Percentiles rank a stretch among this genome's conserved stretches.
phyloP scores from a whole-genome alignment of 2,329 filamentous ascomycete species.

The Hirsutella rhossiliensis region DNA sequence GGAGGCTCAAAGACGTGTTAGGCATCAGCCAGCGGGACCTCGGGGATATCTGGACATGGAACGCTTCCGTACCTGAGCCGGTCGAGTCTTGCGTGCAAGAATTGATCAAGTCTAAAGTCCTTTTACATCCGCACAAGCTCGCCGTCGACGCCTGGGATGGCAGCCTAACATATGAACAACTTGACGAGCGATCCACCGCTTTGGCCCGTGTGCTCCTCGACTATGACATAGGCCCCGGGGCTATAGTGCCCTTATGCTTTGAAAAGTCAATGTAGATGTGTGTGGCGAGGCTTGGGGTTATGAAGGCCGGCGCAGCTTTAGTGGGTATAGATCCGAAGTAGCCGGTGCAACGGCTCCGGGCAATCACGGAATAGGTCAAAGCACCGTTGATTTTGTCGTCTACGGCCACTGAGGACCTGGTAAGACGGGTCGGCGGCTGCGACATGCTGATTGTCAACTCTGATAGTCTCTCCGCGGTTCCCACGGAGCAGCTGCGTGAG shows the following conservation, averaged over 20 bases:
- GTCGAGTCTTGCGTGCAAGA: conserved; percentile 9
- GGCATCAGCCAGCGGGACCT: conserved; percentile 5
- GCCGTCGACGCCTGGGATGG: conserved; percentile 14
- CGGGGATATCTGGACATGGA: conserved; percentile 7
- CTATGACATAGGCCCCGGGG: conserved; percentile 3
- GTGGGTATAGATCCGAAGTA: conserved; percentile 13
- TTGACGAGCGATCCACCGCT: conserved; percentile 2
- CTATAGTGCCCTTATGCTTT: conserved; percentile 10
- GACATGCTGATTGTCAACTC: background rate
- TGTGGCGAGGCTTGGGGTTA: conserved; percentile 9
- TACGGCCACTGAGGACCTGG: background rate
- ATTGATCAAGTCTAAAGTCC: conserved; percentile 4
- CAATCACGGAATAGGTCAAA: background rate
- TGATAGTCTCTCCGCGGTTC: background rate
- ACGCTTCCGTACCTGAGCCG: conserved; percentile 4
- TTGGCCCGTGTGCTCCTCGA: conserved; percentile 2
- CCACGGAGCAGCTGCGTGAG: background rate
- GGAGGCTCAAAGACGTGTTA: background rate
- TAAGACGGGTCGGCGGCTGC: background rate
- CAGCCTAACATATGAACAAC: conserved; percentile 6
- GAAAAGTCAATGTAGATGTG: conserved; percentile 12
- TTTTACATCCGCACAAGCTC: conserved; percentile 5
- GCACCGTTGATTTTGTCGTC: background rate
- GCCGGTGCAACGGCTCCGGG: conserved; percentile 2
- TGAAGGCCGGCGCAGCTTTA: conserved; percentile 11